Conservation (phyloP, 257 asterid genomes). For the Solanum verrucosum region DNA sequence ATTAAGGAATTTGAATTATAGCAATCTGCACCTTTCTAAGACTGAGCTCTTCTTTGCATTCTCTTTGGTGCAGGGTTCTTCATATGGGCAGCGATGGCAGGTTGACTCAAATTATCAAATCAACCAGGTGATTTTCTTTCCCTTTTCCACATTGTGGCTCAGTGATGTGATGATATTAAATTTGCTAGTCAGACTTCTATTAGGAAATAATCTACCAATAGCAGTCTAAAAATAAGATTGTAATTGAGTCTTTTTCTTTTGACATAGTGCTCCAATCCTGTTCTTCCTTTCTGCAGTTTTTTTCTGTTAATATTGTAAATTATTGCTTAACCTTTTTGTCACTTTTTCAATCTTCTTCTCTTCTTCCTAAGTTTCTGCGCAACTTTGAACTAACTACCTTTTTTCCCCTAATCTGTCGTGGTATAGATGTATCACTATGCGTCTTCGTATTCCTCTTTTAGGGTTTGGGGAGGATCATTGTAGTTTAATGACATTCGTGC, state of each 20-base stretch:
- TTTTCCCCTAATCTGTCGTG: background rate
- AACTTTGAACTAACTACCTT: background rate
- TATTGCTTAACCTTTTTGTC: background rate
- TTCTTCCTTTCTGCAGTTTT: background rate
- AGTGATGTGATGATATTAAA: background rate
- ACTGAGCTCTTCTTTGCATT: background rate
- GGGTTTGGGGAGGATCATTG: background rate
- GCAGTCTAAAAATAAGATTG: background rate
- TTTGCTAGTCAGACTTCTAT: background rate
- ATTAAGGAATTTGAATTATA: slow-evolving; percentile 4
- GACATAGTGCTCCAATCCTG: background rate
- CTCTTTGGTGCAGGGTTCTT: slow-evolving; percentile 43
- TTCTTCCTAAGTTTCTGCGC: background rate
- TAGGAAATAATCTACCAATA: background rate
- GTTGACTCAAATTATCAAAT: slow-evolving; percentile 56
- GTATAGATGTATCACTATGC: background rate
- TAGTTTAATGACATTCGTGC: background rate
- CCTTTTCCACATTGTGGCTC: background rate
- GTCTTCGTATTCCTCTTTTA: background rate
- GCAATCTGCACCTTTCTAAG: slow-evolving; percentile 1
- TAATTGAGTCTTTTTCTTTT: background rate
- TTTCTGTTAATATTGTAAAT: background rate
- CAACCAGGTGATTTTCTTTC: slow-evolving; percentile 60
- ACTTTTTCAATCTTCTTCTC: background rate
- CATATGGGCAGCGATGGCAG: slow-evolving; percentile 72